Evolutionary conservation across 768 basidiomycete species (phyloP), one percentile per base, ranked within the genome.

Genomic region (Termitomyces sp.): DNA sequence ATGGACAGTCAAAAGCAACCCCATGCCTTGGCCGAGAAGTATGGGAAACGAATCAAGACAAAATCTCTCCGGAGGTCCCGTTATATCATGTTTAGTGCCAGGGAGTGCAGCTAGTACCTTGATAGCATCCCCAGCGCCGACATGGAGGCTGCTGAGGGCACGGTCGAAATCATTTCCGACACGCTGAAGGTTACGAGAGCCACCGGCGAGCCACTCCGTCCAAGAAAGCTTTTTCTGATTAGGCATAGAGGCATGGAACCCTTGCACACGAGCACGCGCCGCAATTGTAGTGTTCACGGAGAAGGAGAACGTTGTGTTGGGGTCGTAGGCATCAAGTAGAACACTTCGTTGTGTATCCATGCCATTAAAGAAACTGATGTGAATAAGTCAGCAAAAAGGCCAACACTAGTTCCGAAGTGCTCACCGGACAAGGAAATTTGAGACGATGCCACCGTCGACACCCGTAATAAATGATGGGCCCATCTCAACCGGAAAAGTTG

Each of bases 291-390:
- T 95, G 68, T 94, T 95, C 63, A 84, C 83, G 19, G 87, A 89
- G 68, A 87, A 89, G 1, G 94, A 97, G 68, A 98, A 94, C 8
- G 94, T 95, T n/a, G 95, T 90, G 11, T 81, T 73, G 0, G 89
- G 84, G 57, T 90, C 83, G 68, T 98, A 99, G 19, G 80, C 91
- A 46, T 86, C 77, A 15, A 81, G 65, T 6, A 98, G 78, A 0
- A 76, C 71, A 0, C 78, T 71, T 17, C 96, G 85, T 60, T 90
- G 83, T 19, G 73, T 78, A 68, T 99, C 97, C 69, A 91, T 95
- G 1, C 84, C 68, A 9, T 86, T 82, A 73, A 98, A 94, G 71
- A 88, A 97, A 49, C 92, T 95, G 59, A 14, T 19, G 38, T 62
- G 40, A 62, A 57, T 45, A 42, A 38, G 31, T 21, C 19, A 5